These are phyloP conservation scores for Boletus edulis DNA, from an alignment of 768 basidiomycete species.

Conservation along the genomic window DNA sequence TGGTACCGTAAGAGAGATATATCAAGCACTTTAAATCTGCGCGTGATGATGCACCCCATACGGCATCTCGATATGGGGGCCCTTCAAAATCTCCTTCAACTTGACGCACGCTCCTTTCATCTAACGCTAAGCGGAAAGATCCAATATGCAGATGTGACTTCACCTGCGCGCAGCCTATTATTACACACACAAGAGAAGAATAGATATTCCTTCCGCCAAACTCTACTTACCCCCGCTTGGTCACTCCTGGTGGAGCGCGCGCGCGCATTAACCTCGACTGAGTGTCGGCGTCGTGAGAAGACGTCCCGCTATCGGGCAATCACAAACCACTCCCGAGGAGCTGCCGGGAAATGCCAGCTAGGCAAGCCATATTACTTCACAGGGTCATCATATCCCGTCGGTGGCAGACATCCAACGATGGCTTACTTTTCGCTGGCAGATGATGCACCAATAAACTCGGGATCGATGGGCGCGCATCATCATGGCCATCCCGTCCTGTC, in stretches of 20 bases:
- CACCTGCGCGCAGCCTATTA: slow-evolving; percentile 23
- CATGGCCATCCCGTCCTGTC: slow-evolving; percentile 10
- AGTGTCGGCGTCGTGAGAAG: slow-evolving; percentile 12
- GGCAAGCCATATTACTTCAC: slow-evolving; percentile 23
- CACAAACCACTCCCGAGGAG: slow-evolving; percentile 14
- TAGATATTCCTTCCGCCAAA: slow-evolving; percentile 6
- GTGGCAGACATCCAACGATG: slow-evolving; percentile 17
- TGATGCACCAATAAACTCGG: slow-evolving; percentile 22
- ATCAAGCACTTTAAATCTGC: slow-evolving; percentile 33
- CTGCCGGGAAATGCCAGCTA: slow-evolving; percentile 17
- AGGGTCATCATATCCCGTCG: slow-evolving; percentile 12
- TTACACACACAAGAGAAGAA: slow-evolving; percentile 12
- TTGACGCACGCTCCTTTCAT: slow-evolving; percentile 33
- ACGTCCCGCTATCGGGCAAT: slow-evolving; percentile 7
- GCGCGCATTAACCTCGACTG: slow-evolving; percentile 1
- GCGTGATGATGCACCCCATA: slow-evolving; percentile 34
- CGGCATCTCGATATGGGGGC: slow-evolving; percentile 32
- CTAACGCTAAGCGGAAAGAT: slow-evolving; percentile 37
- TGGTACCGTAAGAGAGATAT: slow-evolving; percentile 34
- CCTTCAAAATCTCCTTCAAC: slow-evolving; percentile 24
- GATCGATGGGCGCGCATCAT: slow-evolving; percentile 14
- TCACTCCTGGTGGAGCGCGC: neutral
- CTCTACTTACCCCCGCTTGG: slow-evolving; percentile 10
- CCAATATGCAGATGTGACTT: slow-evolving; percentile 31
- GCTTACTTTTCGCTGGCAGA: slow-evolving; percentile 16